Evolutionary conservation across 2,329 filamentous ascomycete genomes (phyloP).

Genomic region (Cryphonectria carpinicola): DNA sequence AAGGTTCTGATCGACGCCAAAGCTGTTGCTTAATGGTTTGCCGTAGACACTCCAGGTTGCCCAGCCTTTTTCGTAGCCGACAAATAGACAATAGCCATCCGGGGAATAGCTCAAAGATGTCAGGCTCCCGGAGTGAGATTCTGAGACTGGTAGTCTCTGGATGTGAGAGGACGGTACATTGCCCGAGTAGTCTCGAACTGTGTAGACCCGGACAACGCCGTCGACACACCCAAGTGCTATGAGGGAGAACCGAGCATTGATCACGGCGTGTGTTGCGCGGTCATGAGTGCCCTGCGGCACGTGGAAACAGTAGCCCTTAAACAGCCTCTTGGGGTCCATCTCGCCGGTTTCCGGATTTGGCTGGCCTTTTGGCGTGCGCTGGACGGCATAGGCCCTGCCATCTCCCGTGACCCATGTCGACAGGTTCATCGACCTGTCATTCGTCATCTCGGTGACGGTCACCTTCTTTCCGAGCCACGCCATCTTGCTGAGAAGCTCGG

Average conservation of each 20-base stretch:
- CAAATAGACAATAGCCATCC: slow-evolving; percentile 95
- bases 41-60: slow-evolving; percentile 97
- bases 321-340: slow-evolving; percentile 67
- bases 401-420: slow-evolving; percentile 90
- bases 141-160: slow-evolving; percentile 71
- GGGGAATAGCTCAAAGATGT: slow-evolving; percentile 85
- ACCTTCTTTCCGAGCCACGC: slow-evolving; percentile 80
- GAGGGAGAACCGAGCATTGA: slow-evolving; percentile 94
- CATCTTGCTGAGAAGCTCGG: slow-evolving; percentile 87
- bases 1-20: slow-evolving; percentile 68
- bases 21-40: slow-evolving; percentile 84
- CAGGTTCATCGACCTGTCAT: slow-evolving; percentile 95
- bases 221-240: slow-evolving; percentile 83
- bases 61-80: slow-evolving; percentile 91
- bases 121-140: slow-evolving; percentile 68
- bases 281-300: slow-evolving; percentile 63
- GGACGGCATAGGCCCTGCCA: slow-evolving; percentile 88
- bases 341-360: slow-evolving; percentile 47
- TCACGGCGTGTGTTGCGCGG: slow-evolving; percentile 73
- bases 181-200: slow-evolving; percentile 87
- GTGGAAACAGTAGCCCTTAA: slow-evolving; percentile 92
- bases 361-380: slow-evolving; percentile 59
- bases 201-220: slow-evolving; percentile 86
- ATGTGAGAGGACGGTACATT: slow-evolving; percentile 88
- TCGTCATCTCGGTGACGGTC: slow-evolving; percentile 80